Evolutionary conservation across 768 basidiomycete genomes (phyloP).

Genomic region (Pulveroboletus sp.): DNA sequence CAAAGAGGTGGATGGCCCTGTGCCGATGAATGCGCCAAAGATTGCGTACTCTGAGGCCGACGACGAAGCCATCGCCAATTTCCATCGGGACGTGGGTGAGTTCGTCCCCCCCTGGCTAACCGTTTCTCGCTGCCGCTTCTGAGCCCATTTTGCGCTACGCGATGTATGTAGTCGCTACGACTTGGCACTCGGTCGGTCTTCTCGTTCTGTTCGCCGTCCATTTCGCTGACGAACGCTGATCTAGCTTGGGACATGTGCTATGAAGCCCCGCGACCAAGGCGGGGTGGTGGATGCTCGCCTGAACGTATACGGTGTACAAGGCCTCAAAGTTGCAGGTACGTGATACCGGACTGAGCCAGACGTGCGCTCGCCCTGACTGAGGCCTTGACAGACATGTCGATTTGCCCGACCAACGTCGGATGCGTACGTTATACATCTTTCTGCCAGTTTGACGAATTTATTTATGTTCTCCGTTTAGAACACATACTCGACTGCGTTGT

Average conservation of each 20-base stretch:
- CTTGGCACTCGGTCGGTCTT: background rate
- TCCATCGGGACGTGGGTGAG: background rate
- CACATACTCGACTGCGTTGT: conserved; percentile 33
- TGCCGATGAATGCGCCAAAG: conserved; percentile 1
- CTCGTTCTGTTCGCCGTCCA: no score
- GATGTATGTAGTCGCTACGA: background rate
- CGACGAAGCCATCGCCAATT: background rate
- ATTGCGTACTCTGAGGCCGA: background rate
- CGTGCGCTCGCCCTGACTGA: background rate
- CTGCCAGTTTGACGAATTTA: background rate
- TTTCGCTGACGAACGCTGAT: background rate
- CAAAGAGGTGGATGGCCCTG: conserved; percentile 15
- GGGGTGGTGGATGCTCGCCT: conserved; percentile 13
- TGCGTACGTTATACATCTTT: background rate
- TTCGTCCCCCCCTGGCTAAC: background rate
- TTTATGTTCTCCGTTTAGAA: conserved; percentile 19
- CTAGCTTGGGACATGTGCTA: conserved; percentile 51
- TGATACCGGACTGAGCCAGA: background rate
- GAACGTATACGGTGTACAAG: conserved; percentile 12
- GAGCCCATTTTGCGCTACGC: background rate
- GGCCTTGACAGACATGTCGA: background rate
- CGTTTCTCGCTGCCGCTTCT: no score
- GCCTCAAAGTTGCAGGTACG: conserved; percentile 16
- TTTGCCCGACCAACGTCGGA: conserved; percentile 8
- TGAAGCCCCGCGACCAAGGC: conserved; percentile 39